These are phyloP conservation scores for Amaranthus palmeri DNA, from an alignment of 148 eudicot species.

Conservation along the genomic window DNA sequence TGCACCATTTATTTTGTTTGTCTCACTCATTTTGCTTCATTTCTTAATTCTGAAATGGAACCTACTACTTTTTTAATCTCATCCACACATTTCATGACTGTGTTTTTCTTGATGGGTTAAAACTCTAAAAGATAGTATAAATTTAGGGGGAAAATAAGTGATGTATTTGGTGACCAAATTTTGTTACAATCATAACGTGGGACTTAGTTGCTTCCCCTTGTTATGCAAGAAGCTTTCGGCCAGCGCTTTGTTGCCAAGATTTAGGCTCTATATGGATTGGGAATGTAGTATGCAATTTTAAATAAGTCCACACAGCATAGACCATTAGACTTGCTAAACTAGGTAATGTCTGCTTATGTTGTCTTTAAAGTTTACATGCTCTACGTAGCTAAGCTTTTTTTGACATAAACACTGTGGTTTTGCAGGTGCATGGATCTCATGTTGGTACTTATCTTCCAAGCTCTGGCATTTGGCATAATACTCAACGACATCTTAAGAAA, in stretches of 20 bases:
- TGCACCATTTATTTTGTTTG: no score
- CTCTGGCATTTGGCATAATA: conserved; percentile 95
- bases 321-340: background rate
- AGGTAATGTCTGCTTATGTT: background rate
- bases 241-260: background rate
- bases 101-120: no score
- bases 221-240: background rate
- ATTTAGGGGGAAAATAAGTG: no score
- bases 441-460: conserved; percentile 89
- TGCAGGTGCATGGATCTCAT: conserved; percentile 90
- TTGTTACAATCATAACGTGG: no score
- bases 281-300: background rate
- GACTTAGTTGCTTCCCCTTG: no score
- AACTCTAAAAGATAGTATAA: no score
- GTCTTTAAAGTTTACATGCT: background rate
- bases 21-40: no score
- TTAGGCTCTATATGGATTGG: background rate
- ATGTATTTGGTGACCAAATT: no score
- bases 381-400: background rate
- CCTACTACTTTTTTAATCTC: no score
- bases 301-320: background rate
- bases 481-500: conserved; percentile 69
- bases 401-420: conserved; percentile 12
- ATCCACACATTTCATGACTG: no score
- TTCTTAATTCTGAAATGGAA: no score